These are phyloP conservation scores for Dysphania ambrosioides DNA, from an alignment of 148 eudicot species.

Conservation along the genomic window DNA sequence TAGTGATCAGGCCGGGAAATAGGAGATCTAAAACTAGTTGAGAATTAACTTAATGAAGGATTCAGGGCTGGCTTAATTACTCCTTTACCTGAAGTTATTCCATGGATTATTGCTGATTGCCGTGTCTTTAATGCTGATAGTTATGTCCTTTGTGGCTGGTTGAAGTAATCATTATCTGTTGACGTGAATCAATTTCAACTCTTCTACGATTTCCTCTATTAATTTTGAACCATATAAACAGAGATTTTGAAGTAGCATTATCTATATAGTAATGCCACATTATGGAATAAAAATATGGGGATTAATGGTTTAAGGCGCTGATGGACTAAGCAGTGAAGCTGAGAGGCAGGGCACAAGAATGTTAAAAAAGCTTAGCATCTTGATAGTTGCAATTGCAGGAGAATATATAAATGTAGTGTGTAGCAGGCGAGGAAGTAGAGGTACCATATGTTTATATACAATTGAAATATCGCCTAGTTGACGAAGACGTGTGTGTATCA, in stretches of 20 bases:
- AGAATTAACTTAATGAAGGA: neutral
- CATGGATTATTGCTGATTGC: neutral
- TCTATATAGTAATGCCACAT: neutral
- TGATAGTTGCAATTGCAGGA: neutral
- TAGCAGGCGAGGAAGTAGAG: neutral
- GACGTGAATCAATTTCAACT: no score
- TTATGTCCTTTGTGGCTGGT: no score
- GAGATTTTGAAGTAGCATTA: neutral
- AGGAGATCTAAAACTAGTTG: neutral
- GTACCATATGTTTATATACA: no score
- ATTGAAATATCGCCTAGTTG: no score
- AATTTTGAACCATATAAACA: no score
- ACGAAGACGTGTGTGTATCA: no score
- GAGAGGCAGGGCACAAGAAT: neutral
- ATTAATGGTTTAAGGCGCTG: neutral
- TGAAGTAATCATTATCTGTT: no score
- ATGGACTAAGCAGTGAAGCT: neutral
- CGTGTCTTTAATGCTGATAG: no score
- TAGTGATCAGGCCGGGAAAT: neutral
- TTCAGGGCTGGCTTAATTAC: neutral
- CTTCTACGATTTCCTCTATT: no score
- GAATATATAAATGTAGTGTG: neutral
- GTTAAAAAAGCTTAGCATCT: neutral
- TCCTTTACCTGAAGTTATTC: neutral
- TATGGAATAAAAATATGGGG: neutral